These are phyloP conservation scores for Cryphonectria nitschkei DNA, from an alignment of 2,329 filamentous ascomycete genomes.

Conservation along the genomic window DNA sequence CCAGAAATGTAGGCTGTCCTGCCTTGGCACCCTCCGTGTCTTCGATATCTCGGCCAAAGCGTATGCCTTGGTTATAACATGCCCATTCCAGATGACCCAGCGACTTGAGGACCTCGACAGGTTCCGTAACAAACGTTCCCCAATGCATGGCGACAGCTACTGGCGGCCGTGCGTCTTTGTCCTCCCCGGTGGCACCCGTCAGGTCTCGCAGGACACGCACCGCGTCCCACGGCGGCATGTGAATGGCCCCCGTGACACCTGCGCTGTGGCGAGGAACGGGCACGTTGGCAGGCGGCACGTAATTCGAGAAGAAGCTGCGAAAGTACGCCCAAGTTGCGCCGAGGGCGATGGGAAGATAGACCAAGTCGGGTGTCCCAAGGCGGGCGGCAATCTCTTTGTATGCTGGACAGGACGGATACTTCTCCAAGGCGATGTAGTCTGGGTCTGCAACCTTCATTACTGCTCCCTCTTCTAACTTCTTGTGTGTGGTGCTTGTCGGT, in stretches of 20 bases:
- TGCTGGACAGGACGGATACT: conserved; percentile 33
- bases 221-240: conserved; percentile 38
- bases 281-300: conserved; percentile 32
- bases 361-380: conserved; percentile 32
- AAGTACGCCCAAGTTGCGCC: conserved; percentile 35
- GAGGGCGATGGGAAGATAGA: conserved; percentile 34
- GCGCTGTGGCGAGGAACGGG: conserved; percentile 33
- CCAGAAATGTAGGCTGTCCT: conserved; percentile 23
- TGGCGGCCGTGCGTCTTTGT: background rate
- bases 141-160: conserved; percentile 36
- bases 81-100: conserved; percentile 35
- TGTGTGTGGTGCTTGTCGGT: background rate
- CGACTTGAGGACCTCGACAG: conserved; percentile 33
- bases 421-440: conserved; percentile 1
- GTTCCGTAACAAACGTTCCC: conserved; percentile 36
- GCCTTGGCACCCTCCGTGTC: background rate
- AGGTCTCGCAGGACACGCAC: conserved; percentile 34
- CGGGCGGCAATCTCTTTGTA: conserved; percentile 32
- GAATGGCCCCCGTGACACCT: conserved; percentile 33
- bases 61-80: conserved; percentile 32
- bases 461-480: conserved; percentile 13
- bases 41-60: conserved; percentile 30
- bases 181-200: conserved; percentile 12
- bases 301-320: conserved; percentile 32
- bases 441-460: conserved; percentile 9